Evolutionary conservation across 257 asterid genomes (phyloP).

Genomic region (Forsythia suspensa): DNA sequence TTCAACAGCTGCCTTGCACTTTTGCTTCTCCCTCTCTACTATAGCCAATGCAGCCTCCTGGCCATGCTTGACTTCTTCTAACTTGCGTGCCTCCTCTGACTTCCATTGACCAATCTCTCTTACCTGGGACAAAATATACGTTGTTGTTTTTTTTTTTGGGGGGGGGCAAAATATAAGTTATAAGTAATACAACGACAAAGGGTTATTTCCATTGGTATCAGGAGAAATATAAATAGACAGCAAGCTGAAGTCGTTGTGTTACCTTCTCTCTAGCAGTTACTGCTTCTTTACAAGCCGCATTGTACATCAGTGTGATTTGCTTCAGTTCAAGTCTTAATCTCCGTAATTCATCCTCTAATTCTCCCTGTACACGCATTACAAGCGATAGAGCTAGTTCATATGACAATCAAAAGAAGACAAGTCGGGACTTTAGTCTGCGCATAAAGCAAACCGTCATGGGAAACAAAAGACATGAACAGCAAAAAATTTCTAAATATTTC

Average conservation of each 20-base stretch:
- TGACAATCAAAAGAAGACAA: background rate
- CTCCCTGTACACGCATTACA: conserved; percentile 31
- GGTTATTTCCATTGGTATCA: conserved; percentile 1
- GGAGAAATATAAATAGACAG: background rate
- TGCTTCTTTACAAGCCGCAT: conserved; percentile 54
- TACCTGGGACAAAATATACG: conserved; percentile 36
- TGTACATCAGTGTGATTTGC: conserved; percentile 56
- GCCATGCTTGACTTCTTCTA: conserved; percentile 46
- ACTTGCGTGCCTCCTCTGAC: conserved; percentile 36
- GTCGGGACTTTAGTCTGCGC: background rate
- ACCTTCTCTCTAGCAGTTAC: conserved; percentile 49
- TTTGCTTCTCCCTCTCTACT: conserved; percentile 65
- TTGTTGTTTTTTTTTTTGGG: background rate
- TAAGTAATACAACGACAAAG: background rate
- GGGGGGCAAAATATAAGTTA: background rate
- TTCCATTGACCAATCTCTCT: conserved; percentile 44
- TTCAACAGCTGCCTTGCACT: conserved; percentile 73
- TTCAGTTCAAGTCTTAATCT: conserved; percentile 65
- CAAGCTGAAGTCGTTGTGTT: background rate
- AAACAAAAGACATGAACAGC: background rate
- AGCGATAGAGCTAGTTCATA: background rate
- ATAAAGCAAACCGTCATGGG: background rate
- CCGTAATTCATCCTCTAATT: conserved; percentile 64
- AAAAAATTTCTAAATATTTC: background rate
- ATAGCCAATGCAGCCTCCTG: conserved; percentile 56